These are phyloP conservation scores for Ampelomyces quisqualis DNA, from an alignment of 2,329 filamentous ascomycete genomes.

Conservation along the genomic window DNA sequence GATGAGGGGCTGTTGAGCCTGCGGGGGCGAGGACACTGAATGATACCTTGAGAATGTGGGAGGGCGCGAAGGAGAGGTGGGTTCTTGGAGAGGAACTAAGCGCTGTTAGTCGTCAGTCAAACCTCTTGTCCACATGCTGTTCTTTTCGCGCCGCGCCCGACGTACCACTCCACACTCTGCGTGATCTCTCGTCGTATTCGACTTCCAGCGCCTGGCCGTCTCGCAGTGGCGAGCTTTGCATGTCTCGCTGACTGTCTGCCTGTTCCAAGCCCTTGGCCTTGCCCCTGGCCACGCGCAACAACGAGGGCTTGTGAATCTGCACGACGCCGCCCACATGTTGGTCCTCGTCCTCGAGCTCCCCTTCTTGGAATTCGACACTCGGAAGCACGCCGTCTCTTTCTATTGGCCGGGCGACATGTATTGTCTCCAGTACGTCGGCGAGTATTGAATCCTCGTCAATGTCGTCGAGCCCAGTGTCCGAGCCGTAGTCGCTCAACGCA, in stretches of 20 bases:
- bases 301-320: slow-evolving; percentile 37
- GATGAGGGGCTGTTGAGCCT: not conserved
- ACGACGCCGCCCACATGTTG: slow-evolving; percentile 49
- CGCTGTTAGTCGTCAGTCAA: slow-evolving; percentile 48
- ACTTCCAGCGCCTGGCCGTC: slow-evolving; percentile 42
- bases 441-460: slow-evolving; percentile 58
- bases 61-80: slow-evolving; percentile 9
- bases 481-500: slow-evolving; percentile 63
- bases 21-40: not conserved
- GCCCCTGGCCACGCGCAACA: slow-evolving; percentile 20
- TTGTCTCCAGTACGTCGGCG: slow-evolving; percentile 16
- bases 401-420: slow-evolving; percentile 1
- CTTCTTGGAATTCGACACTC: slow-evolving; percentile 26
- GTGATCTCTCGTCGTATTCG: slow-evolving; percentile 46
- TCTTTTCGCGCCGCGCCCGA: not conserved
- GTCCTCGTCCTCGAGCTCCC: slow-evolving; percentile 22
- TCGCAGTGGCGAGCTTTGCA: slow-evolving; percentile 23
- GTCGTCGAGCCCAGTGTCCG: slow-evolving; percentile 55
- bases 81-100: slow-evolving; percentile 34
- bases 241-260: slow-evolving; percentile 3
- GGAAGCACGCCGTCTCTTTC: slow-evolving; percentile 15
- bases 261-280: too few relatives aligned
- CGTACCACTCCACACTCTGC: slow-evolving; percentile 39
- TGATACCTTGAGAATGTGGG: slow-evolving; percentile 1
- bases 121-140: not conserved